phyloP scores from a whole-genome alignment of 2,329 filamentous ascomycete genomes.

The Teratosphaeria zuluensis region DNA sequence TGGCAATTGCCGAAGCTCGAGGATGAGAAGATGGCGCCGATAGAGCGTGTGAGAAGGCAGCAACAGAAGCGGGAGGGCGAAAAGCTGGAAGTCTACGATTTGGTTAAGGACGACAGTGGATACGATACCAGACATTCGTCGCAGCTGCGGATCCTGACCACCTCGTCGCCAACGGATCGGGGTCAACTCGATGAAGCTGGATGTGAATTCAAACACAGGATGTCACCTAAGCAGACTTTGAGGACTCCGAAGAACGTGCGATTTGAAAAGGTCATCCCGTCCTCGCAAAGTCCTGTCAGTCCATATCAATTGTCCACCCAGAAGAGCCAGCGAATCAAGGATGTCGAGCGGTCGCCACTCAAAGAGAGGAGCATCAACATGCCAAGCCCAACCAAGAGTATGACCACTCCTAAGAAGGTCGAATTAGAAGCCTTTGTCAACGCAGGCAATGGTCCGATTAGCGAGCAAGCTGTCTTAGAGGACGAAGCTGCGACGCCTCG shows the following conservation, averaged over 20 bases:
- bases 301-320: constrained; percentile 7
- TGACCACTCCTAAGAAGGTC: not conserved
- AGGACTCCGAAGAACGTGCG: constrained; percentile 8
- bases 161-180: not conserved
- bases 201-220: not conserved
- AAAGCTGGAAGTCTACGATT: not conserved
- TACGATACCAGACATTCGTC: constrained; percentile 1
- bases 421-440: not conserved
- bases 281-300: constrained; percentile 15
- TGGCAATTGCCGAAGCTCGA: not conserved
- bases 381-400: not conserved
- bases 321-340: not conserved
- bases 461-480: not conserved
- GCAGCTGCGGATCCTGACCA: not conserved
- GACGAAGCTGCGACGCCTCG: not conserved
- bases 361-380: constrained; percentile 10
- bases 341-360: constrained; percentile 7
- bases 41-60: not conserved
- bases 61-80: not conserved
- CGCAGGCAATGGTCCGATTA: not conserved
- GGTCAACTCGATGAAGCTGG: not conserved
- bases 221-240: not conserved
- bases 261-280: constrained; percentile 9
- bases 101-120: constrained; percentile 1
- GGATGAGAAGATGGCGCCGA: not conserved